Evolutionary conservation across 495 filamentous ascomycete species (phyloP).

Genomic region (Penicillium antarcticum): DNA sequence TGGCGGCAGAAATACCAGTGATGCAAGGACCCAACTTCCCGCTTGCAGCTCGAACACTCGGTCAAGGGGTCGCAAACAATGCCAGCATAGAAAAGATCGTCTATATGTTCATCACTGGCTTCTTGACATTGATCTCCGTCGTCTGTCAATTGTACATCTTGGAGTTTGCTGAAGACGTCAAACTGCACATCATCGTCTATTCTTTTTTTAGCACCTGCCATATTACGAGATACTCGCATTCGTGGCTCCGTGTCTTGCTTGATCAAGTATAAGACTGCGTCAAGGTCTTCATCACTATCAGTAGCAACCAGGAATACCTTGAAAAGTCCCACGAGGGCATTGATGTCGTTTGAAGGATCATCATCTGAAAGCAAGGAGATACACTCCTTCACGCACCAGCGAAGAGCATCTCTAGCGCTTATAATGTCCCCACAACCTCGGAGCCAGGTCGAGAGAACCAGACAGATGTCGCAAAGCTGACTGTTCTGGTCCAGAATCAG

Average conservation of each 20-base stretch:
- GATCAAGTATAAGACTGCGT: neutral
- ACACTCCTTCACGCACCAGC: constrained; percentile 2
- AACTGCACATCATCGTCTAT: too few species aligned
- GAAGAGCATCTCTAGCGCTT: constrained; percentile 5
- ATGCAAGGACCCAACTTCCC: neutral
- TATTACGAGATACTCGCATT: neutral
- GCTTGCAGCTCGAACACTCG: constrained; percentile 6
- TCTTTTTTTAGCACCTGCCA: too few species aligned
- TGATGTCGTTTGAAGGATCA: neutral
- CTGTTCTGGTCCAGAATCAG: neutral
- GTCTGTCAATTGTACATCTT: too few species aligned
- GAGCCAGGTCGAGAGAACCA: constrained; percentile 1
- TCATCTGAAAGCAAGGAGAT: constrained; percentile 6
- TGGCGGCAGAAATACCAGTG: constrained; percentile 4
- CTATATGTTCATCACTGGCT: neutral
- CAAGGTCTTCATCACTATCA: constrained; percentile 1
- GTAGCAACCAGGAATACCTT: constrained; percentile 1
- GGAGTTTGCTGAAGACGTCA: too few species aligned
- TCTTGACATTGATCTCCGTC: too few species aligned
- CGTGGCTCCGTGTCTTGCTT: neutral
- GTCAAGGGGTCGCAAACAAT: neutral
- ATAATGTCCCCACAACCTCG: neutral
- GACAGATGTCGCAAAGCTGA: neutral
- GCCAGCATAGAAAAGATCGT: too few species aligned
- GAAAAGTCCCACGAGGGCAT: constrained; percentile 4